Percentiles rank a stretch among this genome's conserved stretches.
These are phyloP conservation scores for Fistulina hepatica DNA, from an alignment of 1,284 basidiomycete genomes.

Conservation along the genomic window DNA sequence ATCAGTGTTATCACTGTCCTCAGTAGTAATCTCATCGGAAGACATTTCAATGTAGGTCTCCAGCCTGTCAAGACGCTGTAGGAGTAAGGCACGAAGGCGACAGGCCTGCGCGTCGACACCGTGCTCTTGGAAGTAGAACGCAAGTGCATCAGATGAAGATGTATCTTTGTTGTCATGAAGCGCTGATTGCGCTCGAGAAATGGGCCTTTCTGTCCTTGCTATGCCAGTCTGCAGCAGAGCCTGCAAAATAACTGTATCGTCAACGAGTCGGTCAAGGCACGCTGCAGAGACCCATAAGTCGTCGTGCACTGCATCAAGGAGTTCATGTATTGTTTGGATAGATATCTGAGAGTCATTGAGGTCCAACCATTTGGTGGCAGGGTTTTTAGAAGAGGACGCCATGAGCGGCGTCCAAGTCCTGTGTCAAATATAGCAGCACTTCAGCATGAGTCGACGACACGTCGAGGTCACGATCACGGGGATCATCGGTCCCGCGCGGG, in stretches of 20 bases:
- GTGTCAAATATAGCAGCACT: too few species aligned
- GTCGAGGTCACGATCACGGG: too few species aligned
- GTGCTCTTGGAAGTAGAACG: slow-evolving; percentile 39
- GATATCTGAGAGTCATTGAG: slow-evolving; percentile 47
- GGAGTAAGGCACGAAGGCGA: slow-evolving; percentile 46
- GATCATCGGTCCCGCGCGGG: too few species aligned
- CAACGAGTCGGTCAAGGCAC: slow-evolving; percentile 54
- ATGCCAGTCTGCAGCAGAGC: slow-evolving; percentile 53
- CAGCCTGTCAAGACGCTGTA: slow-evolving; percentile 53
- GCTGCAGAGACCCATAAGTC: slow-evolving; percentile 69
- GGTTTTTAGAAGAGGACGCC: too few species aligned
- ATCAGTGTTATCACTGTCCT: slow-evolving; percentile 21
- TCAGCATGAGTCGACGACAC: too few species aligned
- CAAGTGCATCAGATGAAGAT: slow-evolving; percentile 24
- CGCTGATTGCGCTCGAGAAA: slow-evolving; percentile 37
- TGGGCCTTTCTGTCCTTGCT: slow-evolving; percentile 38
- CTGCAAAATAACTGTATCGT: slow-evolving; percentile 44
- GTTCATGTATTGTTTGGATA: slow-evolving; percentile 32
- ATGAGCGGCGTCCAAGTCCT: too few species aligned
- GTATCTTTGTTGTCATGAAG: slow-evolving; percentile 12
- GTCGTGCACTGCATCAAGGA: slow-evolving; percentile 44
- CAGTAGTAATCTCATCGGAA: slow-evolving; percentile 26
- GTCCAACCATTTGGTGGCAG: slow-evolving; percentile 50
- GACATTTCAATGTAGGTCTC: slow-evolving; percentile 57
- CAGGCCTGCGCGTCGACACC: slow-evolving; percentile 54